These are phyloP conservation scores for Sphaerostilbella broomeana DNA, from an alignment of 2,329 filamentous ascomycete genomes.

Conservation along the genomic window DNA sequence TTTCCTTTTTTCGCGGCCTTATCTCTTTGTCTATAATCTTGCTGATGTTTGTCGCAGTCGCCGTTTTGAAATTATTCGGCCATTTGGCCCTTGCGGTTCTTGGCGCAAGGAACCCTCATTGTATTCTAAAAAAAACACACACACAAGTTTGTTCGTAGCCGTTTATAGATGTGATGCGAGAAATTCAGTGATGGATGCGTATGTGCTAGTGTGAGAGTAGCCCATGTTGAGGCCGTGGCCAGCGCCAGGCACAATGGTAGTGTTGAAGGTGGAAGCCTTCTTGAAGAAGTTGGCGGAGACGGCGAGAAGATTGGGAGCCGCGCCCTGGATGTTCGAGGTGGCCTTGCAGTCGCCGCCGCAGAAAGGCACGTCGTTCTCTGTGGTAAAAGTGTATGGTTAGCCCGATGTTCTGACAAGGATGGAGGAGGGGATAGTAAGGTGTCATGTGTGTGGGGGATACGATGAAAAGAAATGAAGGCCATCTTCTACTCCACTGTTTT, in stretches of 20 bases:
- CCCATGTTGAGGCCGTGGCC: conserved; percentile 46
- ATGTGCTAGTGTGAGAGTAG: conserved; percentile 29
- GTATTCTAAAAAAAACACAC: no score
- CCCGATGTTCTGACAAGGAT: no score
- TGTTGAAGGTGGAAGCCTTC: conserved; percentile 41
- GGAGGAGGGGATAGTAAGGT: neutral
- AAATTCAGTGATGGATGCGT: conserved; percentile 33
- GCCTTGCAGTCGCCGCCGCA: conserved; percentile 55
- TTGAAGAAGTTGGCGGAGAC: conserved; percentile 36
- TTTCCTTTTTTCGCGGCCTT: no score
- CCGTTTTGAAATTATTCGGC: no score
- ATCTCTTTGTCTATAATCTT: neutral
- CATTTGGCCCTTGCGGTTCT: no score
- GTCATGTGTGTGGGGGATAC: neutral
- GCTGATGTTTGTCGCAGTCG: neutral
- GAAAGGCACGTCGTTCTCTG: conserved; percentile 46
- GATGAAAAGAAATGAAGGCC: neutral
- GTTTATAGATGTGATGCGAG: conserved; percentile 15
- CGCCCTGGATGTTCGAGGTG: conserved; percentile 32
- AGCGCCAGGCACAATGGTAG: conserved; percentile 46
- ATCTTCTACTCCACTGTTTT: no score
- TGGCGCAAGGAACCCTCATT: no score
- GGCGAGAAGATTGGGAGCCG: conserved; percentile 37
- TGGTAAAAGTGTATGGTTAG: neutral
- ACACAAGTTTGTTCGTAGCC: no score